phyloP scores from a whole-genome alignment of 1,284 basidiomycete species.

The Boletus semigastroideus region DNA sequence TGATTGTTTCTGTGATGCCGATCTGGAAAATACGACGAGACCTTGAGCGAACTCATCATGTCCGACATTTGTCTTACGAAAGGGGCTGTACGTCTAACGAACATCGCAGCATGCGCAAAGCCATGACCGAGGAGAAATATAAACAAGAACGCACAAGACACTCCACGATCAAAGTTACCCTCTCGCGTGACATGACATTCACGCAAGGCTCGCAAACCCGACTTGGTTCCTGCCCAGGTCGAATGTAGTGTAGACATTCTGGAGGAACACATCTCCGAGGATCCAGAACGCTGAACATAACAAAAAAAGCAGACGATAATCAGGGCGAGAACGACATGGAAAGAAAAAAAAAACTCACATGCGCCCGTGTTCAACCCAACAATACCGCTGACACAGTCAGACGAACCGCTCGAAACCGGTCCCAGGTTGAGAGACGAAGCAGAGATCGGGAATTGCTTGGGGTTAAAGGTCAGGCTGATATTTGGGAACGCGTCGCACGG shows the following conservation, averaged over 20 bases:
- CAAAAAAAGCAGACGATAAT: not conserved
- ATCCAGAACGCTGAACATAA: conserved; percentile 12
- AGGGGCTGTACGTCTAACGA: no score
- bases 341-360: conserved; percentile 3
- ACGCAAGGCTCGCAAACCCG: conserved; percentile 16
- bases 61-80: no score
- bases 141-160: no score
- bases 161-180: not conserved
- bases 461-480: conserved; percentile 9
- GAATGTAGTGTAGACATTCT: conserved; percentile 13
- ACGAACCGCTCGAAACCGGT: not conserved
- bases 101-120: no score
- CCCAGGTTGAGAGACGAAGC: conserved; percentile 16
- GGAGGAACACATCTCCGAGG: conserved; percentile 8
- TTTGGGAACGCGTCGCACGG: conserved; percentile 16
- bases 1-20: no score
- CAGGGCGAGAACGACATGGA: not conserved
- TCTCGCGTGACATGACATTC: not conserved
- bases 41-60: no score
- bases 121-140: no score
- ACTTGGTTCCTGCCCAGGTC: conserved; percentile 8
- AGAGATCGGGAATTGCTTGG: conserved; percentile 10
- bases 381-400: conserved; percentile 14
- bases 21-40: no score
- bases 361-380: not conserved